Conservation (phyloP, 2,329 filamentous ascomycete species). For the Dactylellina sp. region DNA sequence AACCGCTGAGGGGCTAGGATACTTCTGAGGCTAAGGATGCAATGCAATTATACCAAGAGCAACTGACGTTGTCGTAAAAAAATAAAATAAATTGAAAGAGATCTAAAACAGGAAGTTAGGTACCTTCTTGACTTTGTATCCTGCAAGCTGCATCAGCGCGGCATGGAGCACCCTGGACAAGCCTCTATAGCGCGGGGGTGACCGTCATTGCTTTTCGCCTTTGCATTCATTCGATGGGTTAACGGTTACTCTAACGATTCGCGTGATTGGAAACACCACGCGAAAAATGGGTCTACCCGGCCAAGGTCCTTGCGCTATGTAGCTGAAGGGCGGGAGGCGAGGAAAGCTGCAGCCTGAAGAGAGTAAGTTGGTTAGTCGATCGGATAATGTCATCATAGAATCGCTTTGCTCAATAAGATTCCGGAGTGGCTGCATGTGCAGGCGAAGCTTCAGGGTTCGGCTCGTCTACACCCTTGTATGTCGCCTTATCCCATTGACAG, state of each 20-base stretch:
- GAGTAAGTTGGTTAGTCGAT: slow-evolving; percentile 15
- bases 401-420: slow-evolving; percentile 23
- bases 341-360: slow-evolving; percentile 29
- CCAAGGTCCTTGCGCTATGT: slow-evolving; percentile 18
- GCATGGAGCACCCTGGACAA: slow-evolving; percentile 27
- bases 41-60: slow-evolving; percentile 51
- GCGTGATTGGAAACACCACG: slow-evolving; percentile 50
- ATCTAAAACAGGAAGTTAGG: slow-evolving; percentile 56
- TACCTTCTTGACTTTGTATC: slow-evolving; percentile 9
- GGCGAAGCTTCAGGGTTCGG: slow-evolving; percentile 31
- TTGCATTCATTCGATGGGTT: slow-evolving; percentile 40
- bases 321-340: slow-evolving; percentile 22
- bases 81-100: slow-evolving; percentile 14
- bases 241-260: slow-evolving; percentile 55
- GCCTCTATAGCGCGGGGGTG: slow-evolving; percentile 26
- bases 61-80: slow-evolving; percentile 36
- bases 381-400: slow-evolving; percentile 43
- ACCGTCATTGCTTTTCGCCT: slow-evolving; percentile 21
- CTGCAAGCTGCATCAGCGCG: slow-evolving; percentile 28
- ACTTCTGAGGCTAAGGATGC: slow-evolving; percentile 1
- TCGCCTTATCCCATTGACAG: slow-evolving; percentile 25
- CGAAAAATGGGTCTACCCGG: slow-evolving; percentile 22
- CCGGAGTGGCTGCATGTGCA: slow-evolving; percentile 52
- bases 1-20: slow-evolving; percentile 18
- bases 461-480: slow-evolving; percentile 33